phyloP scores from a whole-genome alignment of 768 basidiomycete genomes.

The Mycena alexandri region DNA sequence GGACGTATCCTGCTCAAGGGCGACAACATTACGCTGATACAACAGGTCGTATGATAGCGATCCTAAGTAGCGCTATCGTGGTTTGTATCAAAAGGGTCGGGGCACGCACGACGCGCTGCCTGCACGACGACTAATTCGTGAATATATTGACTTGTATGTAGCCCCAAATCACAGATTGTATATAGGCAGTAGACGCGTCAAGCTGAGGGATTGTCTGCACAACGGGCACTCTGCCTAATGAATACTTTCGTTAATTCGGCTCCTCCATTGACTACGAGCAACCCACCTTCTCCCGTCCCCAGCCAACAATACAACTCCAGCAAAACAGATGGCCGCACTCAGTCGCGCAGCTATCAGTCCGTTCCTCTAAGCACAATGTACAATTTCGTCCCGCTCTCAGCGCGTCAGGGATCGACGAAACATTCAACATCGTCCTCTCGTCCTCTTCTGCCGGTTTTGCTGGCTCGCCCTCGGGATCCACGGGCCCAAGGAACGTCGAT shows the following conservation, averaged over 20 bases:
- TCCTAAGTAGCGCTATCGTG: not conserved
- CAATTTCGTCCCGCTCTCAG: conserved; percentile 75
- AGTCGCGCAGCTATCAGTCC: conserved; percentile 84
- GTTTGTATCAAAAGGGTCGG: conserved; percentile 26
- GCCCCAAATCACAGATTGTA: conserved; percentile 77
- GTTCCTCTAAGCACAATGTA: conserved; percentile 87
- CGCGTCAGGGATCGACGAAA: conserved; percentile 65
- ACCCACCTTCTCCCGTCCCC: conserved; percentile 88
- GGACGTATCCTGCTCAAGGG: conserved; percentile 97
- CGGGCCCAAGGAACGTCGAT: conserved; percentile 64
- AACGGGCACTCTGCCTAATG: conserved; percentile 86
- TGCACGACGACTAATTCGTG: conserved; percentile 23
- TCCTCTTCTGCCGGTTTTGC: conserved; percentile 77
- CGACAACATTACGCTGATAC: conserved; percentile 98
- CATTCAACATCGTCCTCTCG: conserved; percentile 72
- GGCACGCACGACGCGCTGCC: conserved; percentile 14
- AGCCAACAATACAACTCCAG: conserved; percentile 90
- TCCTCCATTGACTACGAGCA: conserved; percentile 8
- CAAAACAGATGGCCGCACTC: conserved; percentile 94
- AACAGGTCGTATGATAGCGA: conserved; percentile 63
- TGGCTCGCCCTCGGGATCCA: conserved; percentile 65
- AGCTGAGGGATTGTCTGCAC: conserved; percentile 81
- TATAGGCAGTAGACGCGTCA: conserved; percentile 80
- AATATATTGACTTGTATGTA: conserved; percentile 33
- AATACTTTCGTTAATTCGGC: not conserved